Evolutionary conservation across 2,329 filamentous ascomycete genomes (phyloP), one percentile per base, ranked within the genome.

Genomic region (Leptographium wingfieldii): DNA sequence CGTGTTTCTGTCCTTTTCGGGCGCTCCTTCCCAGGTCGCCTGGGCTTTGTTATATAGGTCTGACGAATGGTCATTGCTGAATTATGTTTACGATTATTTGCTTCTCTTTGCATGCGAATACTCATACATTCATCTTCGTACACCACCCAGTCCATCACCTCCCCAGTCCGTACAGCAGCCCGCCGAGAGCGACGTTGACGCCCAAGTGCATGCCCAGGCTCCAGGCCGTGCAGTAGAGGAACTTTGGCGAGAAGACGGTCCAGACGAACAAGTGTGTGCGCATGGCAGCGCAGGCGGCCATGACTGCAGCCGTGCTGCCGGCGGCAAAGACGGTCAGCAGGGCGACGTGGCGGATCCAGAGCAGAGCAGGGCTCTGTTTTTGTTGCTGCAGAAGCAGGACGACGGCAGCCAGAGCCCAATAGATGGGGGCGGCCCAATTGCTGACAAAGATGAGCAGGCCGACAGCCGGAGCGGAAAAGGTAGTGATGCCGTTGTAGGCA

Each of bases 231-330:
- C 85, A 88, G 71, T 95, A 99, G 65, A 99, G 74, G 71, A 92
- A 97, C 72, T 97, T 99, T 0, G 94, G 94, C 64, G 90, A 95
- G 72, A 99, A 99, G 12, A 99, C 94, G 0, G 92, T 97, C 94
- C 94, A 99, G 63, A 99, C 92, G 70, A 99, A 99, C 61, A 99
- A 72, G 77, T 99, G 94, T 35, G 89, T 90, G 65, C 92, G 78
- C 69, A 99, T 72, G 9, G 82, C 78, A 55, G 88, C 91, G 71
- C 94, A 99, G 19, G 92, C 91, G 16, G 80, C 83, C 92, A 97
- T 97, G 29, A 96, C 86, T 55, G 84, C 86, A 3, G 83, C 73
- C 58, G 89, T 73, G 64, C 83, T 84, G 1, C 77, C 75, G 1
- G 87, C 79, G 12, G 82, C 75, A 70, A 94, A 95, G 12, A 86